Evolutionary conservation across 768 basidiomycete species (phyloP).

Genomic region (Cyathus striatus): DNA sequence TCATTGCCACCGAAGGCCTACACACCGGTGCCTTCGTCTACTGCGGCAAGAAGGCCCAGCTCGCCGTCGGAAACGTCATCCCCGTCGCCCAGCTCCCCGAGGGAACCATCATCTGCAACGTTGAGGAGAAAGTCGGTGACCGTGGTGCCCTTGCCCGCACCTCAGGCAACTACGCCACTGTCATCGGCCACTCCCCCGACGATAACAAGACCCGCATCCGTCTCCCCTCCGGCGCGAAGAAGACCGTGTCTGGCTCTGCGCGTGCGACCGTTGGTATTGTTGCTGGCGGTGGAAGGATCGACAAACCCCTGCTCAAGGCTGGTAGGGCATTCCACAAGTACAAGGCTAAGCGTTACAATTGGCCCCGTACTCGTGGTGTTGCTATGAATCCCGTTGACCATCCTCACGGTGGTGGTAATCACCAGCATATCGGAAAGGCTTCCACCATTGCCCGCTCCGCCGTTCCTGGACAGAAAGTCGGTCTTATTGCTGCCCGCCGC

Average conservation of each 20-base stretch:
- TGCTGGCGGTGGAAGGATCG: conserved; percentile 97
- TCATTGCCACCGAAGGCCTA: conserved; percentile 97
- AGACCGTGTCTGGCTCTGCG: conserved; percentile 80
- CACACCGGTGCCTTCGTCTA: conserved; percentile 99
- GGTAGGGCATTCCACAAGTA: conserved; percentile 93
- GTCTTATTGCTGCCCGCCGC: conserved; percentile 94
- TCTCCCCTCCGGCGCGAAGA: conserved; percentile 93
- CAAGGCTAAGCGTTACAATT: conserved; percentile 99
- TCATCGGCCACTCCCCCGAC: conserved; percentile 95
- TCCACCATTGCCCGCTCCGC: conserved; percentile 95
- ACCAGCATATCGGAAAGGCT: conserved; percentile 98
- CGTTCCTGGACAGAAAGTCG: conserved; percentile 99
- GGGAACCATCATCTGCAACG: conserved; percentile 99
- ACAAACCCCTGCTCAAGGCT: conserved; percentile 99
- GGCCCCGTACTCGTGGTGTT: conserved; percentile 99
- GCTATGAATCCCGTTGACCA: conserved; percentile 99
- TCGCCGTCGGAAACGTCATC: conserved; percentile 95
- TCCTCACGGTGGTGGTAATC: conserved; percentile 99
- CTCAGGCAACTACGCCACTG: conserved; percentile 97
- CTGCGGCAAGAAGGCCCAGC: conserved; percentile 96
- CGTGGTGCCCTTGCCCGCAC: conserved; percentile 96
- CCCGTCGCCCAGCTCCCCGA: conserved; percentile 93
- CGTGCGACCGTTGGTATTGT: conserved; percentile 96
- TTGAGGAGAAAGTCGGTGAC: conserved; percentile 97
- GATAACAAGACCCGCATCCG: conserved; percentile 94